Percentiles rank a stretch among this genome's conserved stretches.
phyloP scores from a whole-genome alignment of 2,329 filamentous ascomycete genomes.

The Penicillium sp. region DNA sequence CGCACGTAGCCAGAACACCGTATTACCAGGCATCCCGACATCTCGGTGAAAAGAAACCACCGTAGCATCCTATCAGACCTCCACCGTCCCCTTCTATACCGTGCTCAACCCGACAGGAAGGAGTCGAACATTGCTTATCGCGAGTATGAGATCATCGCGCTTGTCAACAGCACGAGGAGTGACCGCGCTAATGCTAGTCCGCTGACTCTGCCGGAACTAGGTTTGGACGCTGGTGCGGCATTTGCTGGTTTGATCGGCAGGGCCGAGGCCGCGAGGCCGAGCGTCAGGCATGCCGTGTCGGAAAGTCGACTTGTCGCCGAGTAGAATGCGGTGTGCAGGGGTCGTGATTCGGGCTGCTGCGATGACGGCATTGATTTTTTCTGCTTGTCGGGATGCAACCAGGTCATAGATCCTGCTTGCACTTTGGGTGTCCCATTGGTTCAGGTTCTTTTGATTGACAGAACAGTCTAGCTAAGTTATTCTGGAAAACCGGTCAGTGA shows the following conservation, averaged over 20 bases:
- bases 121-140: not conserved
- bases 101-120: not conserved
- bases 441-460: not conserved
- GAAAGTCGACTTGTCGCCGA: not conserved
- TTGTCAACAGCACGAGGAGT: not conserved
- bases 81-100: not conserved
- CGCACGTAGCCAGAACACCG: not conserved
- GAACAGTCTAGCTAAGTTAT: not conserved
- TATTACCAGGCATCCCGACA: not conserved
- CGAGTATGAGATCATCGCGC: not conserved
- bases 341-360: not conserved
- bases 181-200: not conserved
- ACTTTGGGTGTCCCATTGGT: not conserved
- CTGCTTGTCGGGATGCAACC: conserved; percentile 3
- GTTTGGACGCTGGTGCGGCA: not conserved
- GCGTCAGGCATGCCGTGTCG: conserved; percentile 5
- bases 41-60: not conserved
- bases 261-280: conserved; percentile 1
- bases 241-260: conserved; percentile 1
- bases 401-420: not conserved
- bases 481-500: not conserved
- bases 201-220: not conserved
- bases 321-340: not conserved
- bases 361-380: conserved; percentile 5
- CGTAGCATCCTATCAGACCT: not conserved